phyloP scores from a whole-genome alignment of 495 filamentous ascomycete species.

The Hypoxylon lienhwacheense region DNA sequence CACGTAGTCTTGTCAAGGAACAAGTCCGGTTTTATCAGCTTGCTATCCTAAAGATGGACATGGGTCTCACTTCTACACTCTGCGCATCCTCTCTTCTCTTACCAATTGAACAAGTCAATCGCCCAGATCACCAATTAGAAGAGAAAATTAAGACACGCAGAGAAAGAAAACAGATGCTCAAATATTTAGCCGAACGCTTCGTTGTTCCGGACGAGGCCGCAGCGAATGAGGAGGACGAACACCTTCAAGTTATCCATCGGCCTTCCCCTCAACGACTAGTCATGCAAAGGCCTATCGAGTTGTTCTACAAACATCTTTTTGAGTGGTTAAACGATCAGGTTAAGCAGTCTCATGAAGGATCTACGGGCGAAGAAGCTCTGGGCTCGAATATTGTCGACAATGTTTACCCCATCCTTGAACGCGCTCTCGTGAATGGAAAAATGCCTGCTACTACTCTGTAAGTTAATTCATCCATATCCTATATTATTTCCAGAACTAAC shows the following conservation, averaged over 20 bases:
- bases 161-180: conserved; percentile 15
- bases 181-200: conserved; percentile 12
- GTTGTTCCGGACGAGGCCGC: conserved; percentile 24
- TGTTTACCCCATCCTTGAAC: conserved; percentile 11
- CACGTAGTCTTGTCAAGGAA: conserved; percentile 15
- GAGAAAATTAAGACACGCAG: background rate
- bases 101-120: conserved; percentile 12
- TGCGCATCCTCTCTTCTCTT: conserved; percentile 15
- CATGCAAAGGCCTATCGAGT: conserved; percentile 17
- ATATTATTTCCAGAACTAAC: conserved; percentile 9
- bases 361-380: background rate
- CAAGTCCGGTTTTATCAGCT: conserved; percentile 31
- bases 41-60: conserved; percentile 21
- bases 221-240: background rate
- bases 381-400: conserved; percentile 26
- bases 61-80: conserved; percentile 27
- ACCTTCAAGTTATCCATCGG: background rate
- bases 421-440: conserved; percentile 11
- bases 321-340: background rate
- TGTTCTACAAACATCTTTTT: conserved; percentile 31
- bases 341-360: background rate
- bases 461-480: background rate
- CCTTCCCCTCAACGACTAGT: conserved; percentile 2
- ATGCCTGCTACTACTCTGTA: conserved; percentile 36
- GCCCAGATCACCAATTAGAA: conserved; percentile 14